A percentile compares a stretch with the other conserved stretches of the same genome.
phyloP scores from a whole-genome alignment of 805 yeast species.

The Candida koratica region DNA sequence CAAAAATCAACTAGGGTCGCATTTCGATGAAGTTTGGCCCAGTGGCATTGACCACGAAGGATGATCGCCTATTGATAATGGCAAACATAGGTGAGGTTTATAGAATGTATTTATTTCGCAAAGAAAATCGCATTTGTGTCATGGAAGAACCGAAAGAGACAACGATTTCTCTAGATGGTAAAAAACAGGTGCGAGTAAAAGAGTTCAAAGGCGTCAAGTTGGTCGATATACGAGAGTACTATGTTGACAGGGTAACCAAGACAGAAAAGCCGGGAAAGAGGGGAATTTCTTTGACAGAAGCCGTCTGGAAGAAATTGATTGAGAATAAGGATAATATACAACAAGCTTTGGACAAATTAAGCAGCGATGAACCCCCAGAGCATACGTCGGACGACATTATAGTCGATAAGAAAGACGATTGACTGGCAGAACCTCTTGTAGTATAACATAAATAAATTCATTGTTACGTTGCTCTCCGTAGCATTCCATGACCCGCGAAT shows the following conservation, averaged over 20 bases:
- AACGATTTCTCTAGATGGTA: constrained; percentile 24
- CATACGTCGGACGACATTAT: no score
- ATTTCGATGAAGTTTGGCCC: constrained; percentile 64
- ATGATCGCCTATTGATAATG: no score
- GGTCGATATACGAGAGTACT: constrained; percentile 84
- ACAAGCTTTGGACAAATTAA: constrained; percentile 44
- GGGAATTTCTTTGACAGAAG: constrained; percentile 59
- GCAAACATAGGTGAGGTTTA: no score
- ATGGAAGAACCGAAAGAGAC: constrained; percentile 7
- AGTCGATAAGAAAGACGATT: no score
- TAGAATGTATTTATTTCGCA: no score
- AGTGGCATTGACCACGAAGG: constrained; percentile 25
- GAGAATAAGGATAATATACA: constrained; percentile 45
- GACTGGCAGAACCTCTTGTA: no score
- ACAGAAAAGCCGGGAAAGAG: constrained; percentile 79
- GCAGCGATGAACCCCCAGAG: constrained; percentile 22
- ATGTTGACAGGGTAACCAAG: constrained; percentile 49
- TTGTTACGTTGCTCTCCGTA: no score
- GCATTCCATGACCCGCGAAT: no score
- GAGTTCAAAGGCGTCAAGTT: constrained; percentile 62
- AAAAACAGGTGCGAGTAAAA: constrained; percentile 69
- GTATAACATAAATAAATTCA: no score
- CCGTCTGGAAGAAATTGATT: constrained; percentile 49
- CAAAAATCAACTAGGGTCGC: constrained; percentile 45
- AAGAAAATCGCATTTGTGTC: no score